These are phyloP conservation scores for Cordyceps javanica DNA, from an alignment of 2,329 filamentous ascomycete species.

Conservation along the genomic window DNA sequence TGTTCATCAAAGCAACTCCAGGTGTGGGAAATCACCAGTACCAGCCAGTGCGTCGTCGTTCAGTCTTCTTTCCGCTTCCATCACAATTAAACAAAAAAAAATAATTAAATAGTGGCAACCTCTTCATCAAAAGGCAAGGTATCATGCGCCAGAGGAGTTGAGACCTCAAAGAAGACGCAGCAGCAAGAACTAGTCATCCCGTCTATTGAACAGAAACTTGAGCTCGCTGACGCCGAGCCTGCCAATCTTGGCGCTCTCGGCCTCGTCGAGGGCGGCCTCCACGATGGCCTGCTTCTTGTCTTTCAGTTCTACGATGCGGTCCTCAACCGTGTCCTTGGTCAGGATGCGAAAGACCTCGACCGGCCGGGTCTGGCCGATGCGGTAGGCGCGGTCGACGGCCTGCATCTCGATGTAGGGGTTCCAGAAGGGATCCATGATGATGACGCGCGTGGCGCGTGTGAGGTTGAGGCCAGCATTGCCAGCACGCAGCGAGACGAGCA, in stretches of 20 bases:
- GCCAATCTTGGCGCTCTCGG: conserved; percentile 58
- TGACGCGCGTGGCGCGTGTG: conserved; percentile 74
- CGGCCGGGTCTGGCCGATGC: conserved; percentile 69
- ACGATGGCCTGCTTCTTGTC: conserved; percentile 73
- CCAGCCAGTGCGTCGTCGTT: background rate
- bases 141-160: too few species aligned
- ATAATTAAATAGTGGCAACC: background rate
- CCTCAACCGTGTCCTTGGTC: conserved; percentile 74
- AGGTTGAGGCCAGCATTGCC: conserved; percentile 84
- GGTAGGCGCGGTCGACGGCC: conserved; percentile 82
- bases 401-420: conserved; percentile 92
- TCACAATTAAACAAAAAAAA: background rate
- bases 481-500: conserved; percentile 77
- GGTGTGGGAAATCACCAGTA: background rate
- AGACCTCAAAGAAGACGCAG: background rate
- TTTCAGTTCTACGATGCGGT: conserved; percentile 75
- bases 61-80: background rate
- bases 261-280: conserved; percentile 72
- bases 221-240: conserved; percentile 62
- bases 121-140: background rate
- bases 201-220: conserved; percentile 55
- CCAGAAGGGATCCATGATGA: conserved; percentile 92
- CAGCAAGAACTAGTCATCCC: background rate
- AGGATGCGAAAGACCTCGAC: conserved; percentile 79
- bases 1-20: background rate